Percentiles rank a stretch among this genome's conserved stretches.
These are phyloP conservation scores for Neurospora terricola DNA, from an alignment of 495 filamentous ascomycete species.

Conservation along the genomic window DNA sequence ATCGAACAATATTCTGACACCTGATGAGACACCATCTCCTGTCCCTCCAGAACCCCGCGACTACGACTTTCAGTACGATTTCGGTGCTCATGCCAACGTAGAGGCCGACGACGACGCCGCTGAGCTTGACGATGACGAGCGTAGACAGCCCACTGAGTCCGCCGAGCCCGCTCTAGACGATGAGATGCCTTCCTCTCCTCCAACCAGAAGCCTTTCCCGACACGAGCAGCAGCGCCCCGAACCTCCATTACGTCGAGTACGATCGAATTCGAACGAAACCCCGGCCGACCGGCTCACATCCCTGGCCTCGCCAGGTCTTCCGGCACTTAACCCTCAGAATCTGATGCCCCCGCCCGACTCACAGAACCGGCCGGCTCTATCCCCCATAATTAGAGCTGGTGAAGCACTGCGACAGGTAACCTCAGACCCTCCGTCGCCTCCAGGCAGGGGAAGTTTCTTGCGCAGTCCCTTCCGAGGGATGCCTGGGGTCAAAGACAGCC, in stretches of 20 bases:
- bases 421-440: slow-evolving; percentile 41
- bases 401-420: slow-evolving; percentile 41
- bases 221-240: neutral
- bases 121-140: slow-evolving; percentile 3
- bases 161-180: slow-evolving; percentile 1
- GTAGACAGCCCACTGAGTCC: neutral
- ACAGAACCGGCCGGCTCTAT: slow-evolving; percentile 31
- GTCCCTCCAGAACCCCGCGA: slow-evolving; percentile 17
- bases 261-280: slow-evolving; percentile 20
- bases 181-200: slow-evolving; percentile 26
- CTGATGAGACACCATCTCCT: slow-evolving; percentile 45
- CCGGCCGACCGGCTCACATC: slow-evolving; percentile 18
- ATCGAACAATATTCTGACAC: slow-evolving; percentile 39
- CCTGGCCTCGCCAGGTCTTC: slow-evolving; percentile 6
- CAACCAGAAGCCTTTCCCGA: slow-evolving; percentile 1
- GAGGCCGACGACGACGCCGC: neutral
- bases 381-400: slow-evolving; percentile 42
- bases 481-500: slow-evolving; percentile 22
- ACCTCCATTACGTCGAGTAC: slow-evolving; percentile 5
- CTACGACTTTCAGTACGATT: slow-evolving; percentile 1
- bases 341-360: slow-evolving; percentile 13
- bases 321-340: slow-evolving; percentile 2
- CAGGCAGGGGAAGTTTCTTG: slow-evolving; percentile 29
- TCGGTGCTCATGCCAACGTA: neutral
- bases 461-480: slow-evolving; percentile 42